A percentile compares a stretch with the other conserved stretches of the same genome.
These are phyloP conservation scores for Termitomyces sp. DNA, from an alignment of 768 basidiomycete species.

Conservation along the genomic window DNA sequence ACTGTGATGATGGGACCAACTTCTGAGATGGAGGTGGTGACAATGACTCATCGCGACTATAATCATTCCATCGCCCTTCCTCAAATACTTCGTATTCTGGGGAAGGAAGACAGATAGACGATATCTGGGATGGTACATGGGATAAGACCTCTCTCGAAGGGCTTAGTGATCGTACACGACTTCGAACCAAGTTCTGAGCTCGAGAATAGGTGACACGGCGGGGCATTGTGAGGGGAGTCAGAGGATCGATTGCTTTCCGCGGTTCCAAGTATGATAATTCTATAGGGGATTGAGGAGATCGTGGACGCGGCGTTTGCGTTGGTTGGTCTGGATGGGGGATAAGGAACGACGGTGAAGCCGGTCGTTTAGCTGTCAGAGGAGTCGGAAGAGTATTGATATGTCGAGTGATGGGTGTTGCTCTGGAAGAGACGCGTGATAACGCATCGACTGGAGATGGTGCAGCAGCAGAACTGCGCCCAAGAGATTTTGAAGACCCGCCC, in stretches of 20 bases:
- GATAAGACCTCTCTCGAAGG: not conserved
- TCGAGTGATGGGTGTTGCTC: not conserved
- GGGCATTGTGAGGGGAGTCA: conserved; percentile 8
- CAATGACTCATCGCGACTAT: not conserved
- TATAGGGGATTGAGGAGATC: not conserved
- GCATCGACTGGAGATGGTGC: conserved; percentile 4
- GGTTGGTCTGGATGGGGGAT: not conserved
- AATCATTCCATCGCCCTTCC: not conserved
- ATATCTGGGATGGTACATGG: not conserved
- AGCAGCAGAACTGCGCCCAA: not conserved
- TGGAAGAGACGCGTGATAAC: not conserved
- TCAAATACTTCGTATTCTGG: not conserved
- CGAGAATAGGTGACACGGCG: not conserved
- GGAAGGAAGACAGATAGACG: not conserved
- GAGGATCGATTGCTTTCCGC: not conserved
- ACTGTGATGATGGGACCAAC: conserved; percentile 32
- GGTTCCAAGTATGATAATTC: not conserved
- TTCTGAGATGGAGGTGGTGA: conserved; percentile 4
- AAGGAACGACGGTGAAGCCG: not conserved
- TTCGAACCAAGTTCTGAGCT: not conserved
- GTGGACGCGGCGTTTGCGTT: not conserved
- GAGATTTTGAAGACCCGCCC: conserved; percentile 3
- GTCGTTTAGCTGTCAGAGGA: not conserved
- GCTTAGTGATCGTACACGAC: not conserved
- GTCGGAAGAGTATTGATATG: not conserved